A percentile compares a stretch with the other conserved stretches of the same genome.
Conservation (phyloP, 1,284 basidiomycete genomes). For the Cryptococcus sp. region DNA sequence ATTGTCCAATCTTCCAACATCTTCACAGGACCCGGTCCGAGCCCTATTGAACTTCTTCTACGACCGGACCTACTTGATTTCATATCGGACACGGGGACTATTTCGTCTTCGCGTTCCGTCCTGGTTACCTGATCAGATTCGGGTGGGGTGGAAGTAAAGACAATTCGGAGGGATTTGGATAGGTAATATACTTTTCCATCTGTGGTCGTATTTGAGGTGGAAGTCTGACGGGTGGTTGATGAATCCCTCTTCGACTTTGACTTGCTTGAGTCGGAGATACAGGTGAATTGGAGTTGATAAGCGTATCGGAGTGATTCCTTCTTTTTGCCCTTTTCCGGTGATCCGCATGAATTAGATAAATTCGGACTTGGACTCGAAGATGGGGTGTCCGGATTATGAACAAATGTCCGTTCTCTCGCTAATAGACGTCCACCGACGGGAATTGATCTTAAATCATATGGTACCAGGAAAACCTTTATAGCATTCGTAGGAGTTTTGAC, state of each 20-base stretch:
- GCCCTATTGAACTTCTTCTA: slow-evolving; percentile 5
- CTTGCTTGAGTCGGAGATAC: not conserved
- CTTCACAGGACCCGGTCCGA: slow-evolving; percentile 11
- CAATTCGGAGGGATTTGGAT: slow-evolving; percentile 36
- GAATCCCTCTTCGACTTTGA: not conserved
- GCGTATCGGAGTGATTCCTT: slow-evolving; percentile 47
- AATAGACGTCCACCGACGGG: slow-evolving; percentile 36
- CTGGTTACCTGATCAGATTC: slow-evolving; percentile 19
- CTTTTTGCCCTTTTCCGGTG: slow-evolving; percentile 1
- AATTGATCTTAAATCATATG: slow-evolving; percentile 51
- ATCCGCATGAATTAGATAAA: not conserved
- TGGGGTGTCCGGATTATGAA: slow-evolving; percentile 4
- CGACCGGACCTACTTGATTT: not conserved
- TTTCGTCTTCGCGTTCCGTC: slow-evolving; percentile 40
- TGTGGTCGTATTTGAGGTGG: not conserved
- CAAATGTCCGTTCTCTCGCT: slow-evolving; percentile 40
- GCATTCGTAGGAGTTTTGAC: slow-evolving; percentile 50
- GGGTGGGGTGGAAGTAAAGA: slow-evolving; percentile 33
- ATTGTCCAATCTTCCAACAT: slow-evolving; percentile 16
- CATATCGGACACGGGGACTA: slow-evolving; percentile 18
- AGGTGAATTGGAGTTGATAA: slow-evolving; percentile 48
- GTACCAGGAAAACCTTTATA: slow-evolving; percentile 53
- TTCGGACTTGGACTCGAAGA: not conserved
- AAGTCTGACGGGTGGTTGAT: slow-evolving; percentile 8
- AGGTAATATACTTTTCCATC: slow-evolving; percentile 32